phyloP scores from a whole-genome alignment of 768 basidiomycete genomes.

The Suillus decipiens region DNA sequence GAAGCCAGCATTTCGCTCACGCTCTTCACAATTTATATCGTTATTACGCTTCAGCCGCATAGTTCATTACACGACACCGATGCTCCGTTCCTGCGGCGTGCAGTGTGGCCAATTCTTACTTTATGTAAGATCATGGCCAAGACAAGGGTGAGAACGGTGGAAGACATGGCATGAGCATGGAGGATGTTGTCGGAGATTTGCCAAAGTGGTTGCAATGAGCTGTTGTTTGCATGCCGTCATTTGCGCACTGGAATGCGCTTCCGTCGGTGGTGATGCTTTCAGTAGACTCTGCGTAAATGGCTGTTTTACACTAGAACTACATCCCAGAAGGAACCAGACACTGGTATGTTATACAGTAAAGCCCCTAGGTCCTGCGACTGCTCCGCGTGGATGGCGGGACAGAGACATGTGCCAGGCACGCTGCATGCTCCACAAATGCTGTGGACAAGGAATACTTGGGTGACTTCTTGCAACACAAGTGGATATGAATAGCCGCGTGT shows the following conservation, averaged over 20 bases:
- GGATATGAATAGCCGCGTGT: neutral
- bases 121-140: neutral
- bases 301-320: conserved; percentile 41
- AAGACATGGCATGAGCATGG: neutral
- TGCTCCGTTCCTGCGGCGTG: conserved; percentile 22
- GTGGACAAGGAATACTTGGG: neutral
- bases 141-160: neutral
- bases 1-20: conserved; percentile 49
- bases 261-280: conserved; percentile 71
- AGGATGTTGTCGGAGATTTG: too few relatives aligned
- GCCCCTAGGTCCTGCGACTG: neutral
- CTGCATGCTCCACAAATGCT: neutral
- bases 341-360: neutral
- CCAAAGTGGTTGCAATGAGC: too few relatives aligned
- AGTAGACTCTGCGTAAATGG: conserved; percentile 78
- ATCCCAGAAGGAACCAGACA: neutral
- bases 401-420: neutral
- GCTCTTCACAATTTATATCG: conserved; percentile 51
- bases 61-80: conserved; percentile 23
- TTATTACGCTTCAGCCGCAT: conserved; percentile 49
- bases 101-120: conserved; percentile 24
- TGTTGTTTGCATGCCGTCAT: conserved; percentile 33
- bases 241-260: conserved; percentile 72
- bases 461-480: neutral
- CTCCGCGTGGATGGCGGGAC: neutral